Percentiles rank a stretch among this genome's conserved stretches.
phyloP scores from a whole-genome alignment of 768 basidiomycete genomes.

The Amanita inopinata region DNA sequence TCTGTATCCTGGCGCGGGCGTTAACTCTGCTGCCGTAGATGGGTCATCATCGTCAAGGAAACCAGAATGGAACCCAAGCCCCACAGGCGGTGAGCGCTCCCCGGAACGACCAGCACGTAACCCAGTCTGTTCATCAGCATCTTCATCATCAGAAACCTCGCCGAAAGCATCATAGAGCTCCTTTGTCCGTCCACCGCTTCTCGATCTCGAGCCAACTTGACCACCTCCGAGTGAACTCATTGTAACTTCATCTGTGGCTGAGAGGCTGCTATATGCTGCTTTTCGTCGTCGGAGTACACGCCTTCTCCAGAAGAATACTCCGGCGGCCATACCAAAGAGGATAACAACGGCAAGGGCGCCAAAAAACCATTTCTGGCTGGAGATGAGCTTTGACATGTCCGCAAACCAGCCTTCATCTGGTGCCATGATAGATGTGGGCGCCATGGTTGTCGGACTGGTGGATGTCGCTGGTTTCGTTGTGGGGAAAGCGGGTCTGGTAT shows the following conservation, averaged over 20 bases:
- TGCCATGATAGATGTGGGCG: constrained; percentile 35
- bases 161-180: constrained; percentile 97
- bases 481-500: constrained; percentile 63
- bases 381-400: constrained; percentile 61
- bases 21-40: constrained; percentile 20
- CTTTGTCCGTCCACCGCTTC: constrained; percentile 51
- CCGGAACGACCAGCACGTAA: constrained; percentile 26
- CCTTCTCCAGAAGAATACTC: constrained; percentile 76
- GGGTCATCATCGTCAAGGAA: constrained; percentile 76
- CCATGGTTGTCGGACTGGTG: constrained; percentile 20
- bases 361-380: constrained; percentile 84
- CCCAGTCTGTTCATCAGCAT: constrained; percentile 63
- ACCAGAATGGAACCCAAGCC: constrained; percentile 61
- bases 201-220: constrained; percentile 18
- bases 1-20: constrained; percentile 28
- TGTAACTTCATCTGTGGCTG: constrained; percentile 58
- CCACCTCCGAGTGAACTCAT: constrained; percentile 60
- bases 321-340: constrained; percentile 60
- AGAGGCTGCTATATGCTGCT: constrained; percentile 48
- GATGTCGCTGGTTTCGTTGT: constrained; percentile 17
- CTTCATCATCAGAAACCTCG: constrained; percentile 76
- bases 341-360: constrained; percentile 72
- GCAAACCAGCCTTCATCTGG: constrained; percentile 83
- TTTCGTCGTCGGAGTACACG: constrained; percentile 30
- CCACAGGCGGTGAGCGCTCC: constrained; percentile 21